phyloP scores from a whole-genome alignment of 371 early-diverging fungal genomes.

The Haplosporangium sp. region DNA sequence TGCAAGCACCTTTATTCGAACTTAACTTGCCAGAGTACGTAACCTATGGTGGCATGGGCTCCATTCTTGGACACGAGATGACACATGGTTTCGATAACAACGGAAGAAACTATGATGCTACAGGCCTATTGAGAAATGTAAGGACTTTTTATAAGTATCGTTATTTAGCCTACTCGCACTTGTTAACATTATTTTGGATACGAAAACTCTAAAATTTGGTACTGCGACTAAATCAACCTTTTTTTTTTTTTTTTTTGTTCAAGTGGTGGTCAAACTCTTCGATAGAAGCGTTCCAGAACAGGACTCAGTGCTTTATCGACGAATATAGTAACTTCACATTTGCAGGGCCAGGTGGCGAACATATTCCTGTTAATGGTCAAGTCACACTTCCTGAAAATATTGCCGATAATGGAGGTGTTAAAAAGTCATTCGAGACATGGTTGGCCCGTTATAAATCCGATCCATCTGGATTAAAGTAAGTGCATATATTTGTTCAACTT shows the following conservation, averaged over 20 bases:
- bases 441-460: conserved; percentile 57
- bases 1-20: conserved; percentile 63
- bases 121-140: conserved; percentile 24
- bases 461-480: conserved; percentile 24
- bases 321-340: conserved; percentile 62
- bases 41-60: conserved; percentile 72
- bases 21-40: conserved; percentile 60
- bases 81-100: conserved; percentile 54
- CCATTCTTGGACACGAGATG: conserved; percentile 70
- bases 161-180: neutral
- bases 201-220: too few species aligned
- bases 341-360: conserved; percentile 12
- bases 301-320: conserved; percentile 71
- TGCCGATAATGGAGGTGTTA: conserved; percentile 82
- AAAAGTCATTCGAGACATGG: conserved; percentile 59
- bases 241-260: neutral
- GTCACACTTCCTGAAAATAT: conserved; percentile 78
- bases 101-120: conserved; percentile 19
- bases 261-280: conserved; percentile 36
- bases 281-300: conserved; percentile 59
- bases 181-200: too few species aligned
- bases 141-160: neutral
- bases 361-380: conserved; percentile 62
- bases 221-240: neutral
- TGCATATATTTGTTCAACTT: neutral